Base-by-base conservation (phyloP, 192 early-diverging fungal species). In the Mortierella antarctica region DNA sequence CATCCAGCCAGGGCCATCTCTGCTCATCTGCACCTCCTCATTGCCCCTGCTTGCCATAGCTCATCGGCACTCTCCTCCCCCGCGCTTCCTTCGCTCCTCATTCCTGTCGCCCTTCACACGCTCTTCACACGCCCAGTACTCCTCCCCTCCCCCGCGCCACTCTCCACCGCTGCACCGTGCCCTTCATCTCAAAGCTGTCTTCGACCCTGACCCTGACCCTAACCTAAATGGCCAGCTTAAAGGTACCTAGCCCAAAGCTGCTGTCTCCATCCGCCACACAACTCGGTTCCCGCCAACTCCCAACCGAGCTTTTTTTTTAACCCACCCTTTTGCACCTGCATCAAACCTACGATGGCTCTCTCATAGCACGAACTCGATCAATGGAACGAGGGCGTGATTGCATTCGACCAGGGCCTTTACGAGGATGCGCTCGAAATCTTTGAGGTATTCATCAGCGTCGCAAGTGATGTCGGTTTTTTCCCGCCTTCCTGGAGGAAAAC, bases 391-490 rank as follows among this genome's bases (percentile, higher is more conserved):
- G 96, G 92, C 15, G 88, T 92, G 71, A 85, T 87, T 68, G 88
- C 90, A 45, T 97, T 93, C 68, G 96, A 96, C 74, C 82, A 83
- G 57, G 86, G 89, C 51, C 89, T 95, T 73, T 95, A 89, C 71
- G 86, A 90, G 56, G 70, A 79, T 53, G 89, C 95, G 7, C 76
- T 95, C 31, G 86, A 91, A 7, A 76, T 89, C 48, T 97, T 95
- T 68, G 83, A 85, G 66, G 92, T 94, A 89, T 41, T 57, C 18
- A 40, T n/a, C 18, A 21, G 4, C 50, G 4, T 51, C 31, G 31
- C 31, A 31, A 3, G 1, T 31, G 3, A 31, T 31, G 31, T 31
- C 31, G 31, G n/a, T n/a, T 31, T 31, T 31, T 31, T 31, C 31
- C 31, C 31, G 3, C 31, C 31, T 2, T 31, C 31, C 31, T 31